Evolutionary conservation across 768 basidiomycete genomes (phyloP).

Genomic region (Mycena galopus): DNA sequence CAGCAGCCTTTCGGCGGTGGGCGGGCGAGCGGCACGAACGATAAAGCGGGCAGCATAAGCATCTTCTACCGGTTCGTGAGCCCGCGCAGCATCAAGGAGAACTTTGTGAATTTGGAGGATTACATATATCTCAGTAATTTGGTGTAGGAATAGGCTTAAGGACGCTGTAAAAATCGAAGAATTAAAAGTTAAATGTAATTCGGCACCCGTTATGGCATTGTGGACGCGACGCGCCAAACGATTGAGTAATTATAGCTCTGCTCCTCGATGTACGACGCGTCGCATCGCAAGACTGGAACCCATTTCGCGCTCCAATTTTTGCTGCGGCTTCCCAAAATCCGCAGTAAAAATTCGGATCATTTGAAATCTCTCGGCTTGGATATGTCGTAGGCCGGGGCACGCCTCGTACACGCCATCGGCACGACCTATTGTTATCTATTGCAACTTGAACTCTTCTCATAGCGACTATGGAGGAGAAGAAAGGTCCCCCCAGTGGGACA

Average conservation of each 20-base stretch:
- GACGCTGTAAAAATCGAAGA: not conserved
- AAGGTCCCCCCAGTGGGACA: slow-evolving; percentile 19
- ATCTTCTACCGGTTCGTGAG: slow-evolving; percentile 84
- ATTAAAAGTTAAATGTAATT: slow-evolving; percentile 4
- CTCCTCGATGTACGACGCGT: not conserved
- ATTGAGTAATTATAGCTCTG: not conserved
- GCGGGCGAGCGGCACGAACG: slow-evolving; percentile 94
- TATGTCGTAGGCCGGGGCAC: too few relatives aligned
- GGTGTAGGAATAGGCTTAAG: slow-evolving; percentile 70
- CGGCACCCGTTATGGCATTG: slow-evolving; percentile 8
- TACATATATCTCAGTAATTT: slow-evolving; percentile 92
- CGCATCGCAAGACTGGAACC: too few relatives aligned
- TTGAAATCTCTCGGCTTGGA: not conserved
- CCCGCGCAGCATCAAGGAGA: slow-evolving; percentile 96
- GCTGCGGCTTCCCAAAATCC: too few relatives aligned
- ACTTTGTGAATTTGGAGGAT: slow-evolving; percentile 86
- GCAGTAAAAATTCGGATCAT: not conserved
- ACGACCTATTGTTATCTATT: not conserved
- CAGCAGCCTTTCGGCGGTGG: slow-evolving; percentile 99
- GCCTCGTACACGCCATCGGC: not conserved
- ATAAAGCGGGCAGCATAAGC: slow-evolving; percentile 92
- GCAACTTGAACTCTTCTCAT: slow-evolving; percentile 22
- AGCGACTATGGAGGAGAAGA: slow-evolving; percentile 21
- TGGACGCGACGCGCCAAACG: slow-evolving; percentile 1
- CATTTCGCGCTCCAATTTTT: too few relatives aligned